Base-by-base conservation (phyloP, 2,329 filamentous ascomycete genomes). In the Neonectria faginata region DNA sequence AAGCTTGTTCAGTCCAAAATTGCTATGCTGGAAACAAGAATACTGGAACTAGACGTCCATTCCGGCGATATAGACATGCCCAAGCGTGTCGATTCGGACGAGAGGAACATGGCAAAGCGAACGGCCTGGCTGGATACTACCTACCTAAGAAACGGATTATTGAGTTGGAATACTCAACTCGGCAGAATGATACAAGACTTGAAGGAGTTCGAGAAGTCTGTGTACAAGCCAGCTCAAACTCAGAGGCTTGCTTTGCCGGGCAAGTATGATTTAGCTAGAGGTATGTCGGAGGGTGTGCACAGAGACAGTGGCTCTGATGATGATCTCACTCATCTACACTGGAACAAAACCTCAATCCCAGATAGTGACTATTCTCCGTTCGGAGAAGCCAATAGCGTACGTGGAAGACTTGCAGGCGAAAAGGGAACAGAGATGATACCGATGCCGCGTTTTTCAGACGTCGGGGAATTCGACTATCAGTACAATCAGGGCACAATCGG, bases 91-190 rank as follows among this genome's bases (percentile, higher is more conserved):
- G 25, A 25, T 3, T 4, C 20, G 2, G 42, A 55, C 5, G 20
- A 47, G 3, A 14, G 14, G 16, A 60, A 60, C 25, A n/a, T 22
- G 20, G 50, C n/a, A 5, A 62, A 62, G 10, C 22, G 52, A 11
- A 51, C 31, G 2, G 52, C 51, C 8, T 62, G 51, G 51, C 25
- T 62, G 5, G 52, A 62, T 27, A 56, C 52, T 4, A 31, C 51
- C 2, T 62, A 62, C 16, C 12, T 62, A 12, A 57, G 52, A 62
- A 62, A 62, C 14, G 59, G 59, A 7, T 9, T 62, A 7, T 11
- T 56, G n/a, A 62, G 6, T 3, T 62, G 59, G 52, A 45, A 16
- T 9, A 33, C 42, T 5, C 59, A 62, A 42, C 29, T 62, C 14
- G 41, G 10, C 3, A 62, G 55, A 11, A 62, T 62, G 59, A 22